Percentiles rank a stretch among this genome's conserved stretches.
phyloP scores from a whole-genome alignment of 2,329 filamentous ascomycete species.

The Microcera coccophila region DNA sequence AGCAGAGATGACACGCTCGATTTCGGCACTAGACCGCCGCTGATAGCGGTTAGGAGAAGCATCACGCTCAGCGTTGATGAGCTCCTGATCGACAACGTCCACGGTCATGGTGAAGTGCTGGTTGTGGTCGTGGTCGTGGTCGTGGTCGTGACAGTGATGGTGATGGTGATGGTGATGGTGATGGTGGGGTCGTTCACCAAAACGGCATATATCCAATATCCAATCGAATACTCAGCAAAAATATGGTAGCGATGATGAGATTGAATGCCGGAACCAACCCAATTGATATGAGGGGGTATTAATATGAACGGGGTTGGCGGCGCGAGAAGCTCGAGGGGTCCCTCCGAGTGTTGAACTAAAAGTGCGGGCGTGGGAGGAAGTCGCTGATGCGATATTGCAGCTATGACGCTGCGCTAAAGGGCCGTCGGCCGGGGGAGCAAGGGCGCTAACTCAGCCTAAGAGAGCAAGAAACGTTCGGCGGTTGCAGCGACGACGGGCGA shows the following conservation, averaged over 20 bases:
- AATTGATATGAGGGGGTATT: too few relatives aligned
- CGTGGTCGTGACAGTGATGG: neutral
- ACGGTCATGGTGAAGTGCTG: slow-evolving; percentile 25
- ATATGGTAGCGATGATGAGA: too few relatives aligned
- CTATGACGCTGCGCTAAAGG: slow-evolving; percentile 22
- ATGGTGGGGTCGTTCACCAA: neutral
- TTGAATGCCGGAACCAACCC: too few relatives aligned
- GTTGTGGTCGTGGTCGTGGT: neutral
- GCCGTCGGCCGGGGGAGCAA: slow-evolving; percentile 9
- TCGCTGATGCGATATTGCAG: slow-evolving; percentile 7
- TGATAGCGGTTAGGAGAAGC: slow-evolving; percentile 43
- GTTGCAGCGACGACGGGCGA: neutral
- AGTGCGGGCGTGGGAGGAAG: neutral
- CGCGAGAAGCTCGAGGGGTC: too few relatives aligned
- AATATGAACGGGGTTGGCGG: too few relatives aligned
- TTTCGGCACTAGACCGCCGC: slow-evolving; percentile 47
- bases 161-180: neutral
- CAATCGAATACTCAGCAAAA: too few relatives aligned
- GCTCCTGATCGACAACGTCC: slow-evolving; percentile 52
- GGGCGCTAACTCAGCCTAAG: slow-evolving; percentile 2
- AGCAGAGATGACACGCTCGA: slow-evolving; percentile 56
- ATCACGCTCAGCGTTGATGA: slow-evolving; percentile 52
- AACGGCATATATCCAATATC: too few relatives aligned
- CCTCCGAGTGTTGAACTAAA: too few relatives aligned
- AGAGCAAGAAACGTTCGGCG: neutral